Evolutionary conservation across 106 monocot species (phyloP), one percentile per base, ranked within the genome.

Genomic region (Iris macrosiphon): DNA sequence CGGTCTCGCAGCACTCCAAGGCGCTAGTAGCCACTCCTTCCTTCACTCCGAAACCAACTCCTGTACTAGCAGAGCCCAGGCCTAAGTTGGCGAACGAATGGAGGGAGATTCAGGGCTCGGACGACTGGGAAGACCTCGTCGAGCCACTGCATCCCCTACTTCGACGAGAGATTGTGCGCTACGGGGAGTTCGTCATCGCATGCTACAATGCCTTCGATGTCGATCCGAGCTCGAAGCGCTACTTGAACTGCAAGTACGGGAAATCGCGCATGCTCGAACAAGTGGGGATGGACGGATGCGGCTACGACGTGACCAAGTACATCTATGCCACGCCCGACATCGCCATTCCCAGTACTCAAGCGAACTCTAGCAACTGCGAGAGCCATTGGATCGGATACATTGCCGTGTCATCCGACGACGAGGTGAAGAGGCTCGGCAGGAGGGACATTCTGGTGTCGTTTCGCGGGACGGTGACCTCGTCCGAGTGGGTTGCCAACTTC

Each of bases 351-450:
- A n/a, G n/a, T n/a, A n/a, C n/a, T n/a, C n/a, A n/a, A n/a, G n/a
- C n/a, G n/a, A n/a, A n/a, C n/a, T 49, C 60, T 4, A 65, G 67
- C 42, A 17, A 49, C 40, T 14, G 43, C 6, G n/a, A n/a, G n/a
- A 80, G 80, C 71, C 69, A 61, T 16, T 81, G 80, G 80, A 67
- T 81, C 41, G 80, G 80, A 3, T 81, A 75, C 57, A 71, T 81
- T 14, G 75, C 80, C 3, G 80, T 81, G 4, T 54, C 75, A 8
- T 21, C 54, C 15, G 71, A 75, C 31, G 75, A 71, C 1, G 22
- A 50, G 13, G 48, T 37, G 15, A 29, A 23, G 16, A 39, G 54
- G 21, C 65, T 81, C 30, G 80, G 80, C 7, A 17, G 80, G 13
- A 40, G 80, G 6, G 80, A 81, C 30, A 63, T 81, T 12, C 18